These are phyloP conservation scores for Kodamaea anthophila DNA, from an alignment of 1,139 yeast genomes.

Conservation along the genomic window DNA sequence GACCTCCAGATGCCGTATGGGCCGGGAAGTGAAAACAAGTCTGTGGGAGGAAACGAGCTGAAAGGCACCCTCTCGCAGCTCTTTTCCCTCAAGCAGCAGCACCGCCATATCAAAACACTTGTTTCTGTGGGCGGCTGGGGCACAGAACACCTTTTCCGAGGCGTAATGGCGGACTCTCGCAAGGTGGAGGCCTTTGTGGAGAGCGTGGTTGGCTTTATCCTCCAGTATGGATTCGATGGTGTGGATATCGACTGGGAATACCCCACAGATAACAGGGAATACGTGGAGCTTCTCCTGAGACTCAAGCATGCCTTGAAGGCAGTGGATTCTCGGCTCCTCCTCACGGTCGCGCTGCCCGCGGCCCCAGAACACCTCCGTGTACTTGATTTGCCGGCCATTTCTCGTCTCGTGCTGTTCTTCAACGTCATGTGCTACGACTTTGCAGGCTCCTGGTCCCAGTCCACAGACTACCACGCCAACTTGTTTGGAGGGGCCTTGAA, in stretches of 20 bases:
- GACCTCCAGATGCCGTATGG: slow-evolving; percentile 51
- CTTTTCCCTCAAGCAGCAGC: slow-evolving; percentile 38
- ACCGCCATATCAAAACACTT: slow-evolving; percentile 50
- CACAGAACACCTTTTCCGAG: slow-evolving; percentile 45
- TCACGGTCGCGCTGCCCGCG: slow-evolving; percentile 78
- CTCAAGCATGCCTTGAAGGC: slow-evolving; percentile 39
- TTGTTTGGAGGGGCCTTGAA: slow-evolving; percentile 46
- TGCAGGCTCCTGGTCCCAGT: slow-evolving; percentile 68
- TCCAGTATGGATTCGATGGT: slow-evolving; percentile 72
- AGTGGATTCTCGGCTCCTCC: slow-evolving; percentile 20
- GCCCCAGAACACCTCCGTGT: slow-evolving; percentile 39
- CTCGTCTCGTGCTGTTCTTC: slow-evolving; percentile 58
- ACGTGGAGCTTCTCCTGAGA: slow-evolving; percentile 38
- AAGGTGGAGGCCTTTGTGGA: slow-evolving; percentile 44
- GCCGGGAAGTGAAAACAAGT: slow-evolving; percentile 23
- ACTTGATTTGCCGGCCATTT: slow-evolving; percentile 48
- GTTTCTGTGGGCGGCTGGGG: slow-evolving; percentile 93
- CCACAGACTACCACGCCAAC: slow-evolving; percentile 66
- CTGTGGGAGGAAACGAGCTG: slow-evolving; percentile 15
- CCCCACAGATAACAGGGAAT: slow-evolving; percentile 51
- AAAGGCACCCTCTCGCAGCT: slow-evolving; percentile 57
- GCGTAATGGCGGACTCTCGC: slow-evolving; percentile 31
- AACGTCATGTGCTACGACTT: slow-evolving; percentile 91
- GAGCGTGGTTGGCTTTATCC: slow-evolving; percentile 43
- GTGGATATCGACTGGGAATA: slow-evolving; percentile 95